Evolutionary conservation across 306 rosid genomes (phyloP).

Genomic region (Arachis hypogaea): DNA sequence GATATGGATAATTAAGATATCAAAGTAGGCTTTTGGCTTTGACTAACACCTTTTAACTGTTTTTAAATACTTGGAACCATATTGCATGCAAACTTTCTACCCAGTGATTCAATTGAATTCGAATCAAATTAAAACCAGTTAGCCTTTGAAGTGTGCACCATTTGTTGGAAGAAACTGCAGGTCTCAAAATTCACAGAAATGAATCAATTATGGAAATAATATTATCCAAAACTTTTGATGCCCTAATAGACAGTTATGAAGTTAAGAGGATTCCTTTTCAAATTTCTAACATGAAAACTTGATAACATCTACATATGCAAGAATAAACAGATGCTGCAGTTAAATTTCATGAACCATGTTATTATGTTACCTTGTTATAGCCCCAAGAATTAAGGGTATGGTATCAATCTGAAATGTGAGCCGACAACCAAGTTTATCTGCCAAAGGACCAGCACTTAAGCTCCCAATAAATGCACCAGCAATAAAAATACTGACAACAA

Average conservation of each 20-base stretch:
- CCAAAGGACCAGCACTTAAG: constrained; percentile 66
- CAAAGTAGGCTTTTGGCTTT: neutral
- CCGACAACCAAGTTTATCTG: constrained; percentile 85
- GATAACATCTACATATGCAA: constrained; percentile 21
- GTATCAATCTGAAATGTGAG: constrained; percentile 75
- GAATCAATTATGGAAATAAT: constrained; percentile 21
- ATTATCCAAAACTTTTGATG: constrained; percentile 1
- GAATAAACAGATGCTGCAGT: constrained; percentile 6
- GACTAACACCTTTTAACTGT: neutral
- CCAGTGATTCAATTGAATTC: neutral
- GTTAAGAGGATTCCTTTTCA: constrained; percentile 1
- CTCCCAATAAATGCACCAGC: constrained; percentile 93
- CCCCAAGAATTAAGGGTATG: constrained; percentile 84
- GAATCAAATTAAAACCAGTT: neutral
- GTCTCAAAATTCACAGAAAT: constrained; percentile 7
- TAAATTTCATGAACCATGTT: constrained; percentile 8
- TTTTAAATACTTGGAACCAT: neutral
- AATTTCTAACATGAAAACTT: constrained; percentile 13
- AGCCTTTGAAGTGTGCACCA: neutral
- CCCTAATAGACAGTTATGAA: neutral
- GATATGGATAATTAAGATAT: neutral
- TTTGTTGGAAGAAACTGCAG: neutral
- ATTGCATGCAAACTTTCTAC: neutral
- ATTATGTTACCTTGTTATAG: constrained; percentile 63
- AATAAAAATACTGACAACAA: constrained; percentile 87